Conservation (phyloP, 768 basidiomycete species). For the Aureoboletus auriporus region DNA sequence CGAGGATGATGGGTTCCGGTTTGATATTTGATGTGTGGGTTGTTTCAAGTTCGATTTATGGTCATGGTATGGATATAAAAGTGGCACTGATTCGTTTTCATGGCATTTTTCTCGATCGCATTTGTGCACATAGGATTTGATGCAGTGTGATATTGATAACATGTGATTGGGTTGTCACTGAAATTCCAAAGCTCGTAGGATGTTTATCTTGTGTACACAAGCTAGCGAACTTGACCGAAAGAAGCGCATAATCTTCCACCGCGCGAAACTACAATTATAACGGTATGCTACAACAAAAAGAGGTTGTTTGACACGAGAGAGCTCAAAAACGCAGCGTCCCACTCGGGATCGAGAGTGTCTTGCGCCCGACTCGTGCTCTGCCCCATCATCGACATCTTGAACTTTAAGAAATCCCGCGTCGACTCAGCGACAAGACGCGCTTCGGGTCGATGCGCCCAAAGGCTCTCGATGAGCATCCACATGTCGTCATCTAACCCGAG, state of each 20-base stretch:
- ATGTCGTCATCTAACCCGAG: slow-evolving; percentile 28
- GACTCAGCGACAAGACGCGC: slow-evolving; percentile 24
- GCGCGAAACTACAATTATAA: too few species aligned
- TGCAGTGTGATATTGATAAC: neutral
- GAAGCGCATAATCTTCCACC: too few species aligned
- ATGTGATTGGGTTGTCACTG: neutral
- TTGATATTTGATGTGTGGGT: slow-evolving; percentile 15
- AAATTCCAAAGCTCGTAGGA: neutral
- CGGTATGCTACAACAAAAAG: slow-evolving; percentile 10
- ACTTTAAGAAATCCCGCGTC: slow-evolving; percentile 17
- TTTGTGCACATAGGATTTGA: slow-evolving; percentile 12
- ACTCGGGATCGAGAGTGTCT: slow-evolving; percentile 23
- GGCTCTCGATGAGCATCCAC: slow-evolving; percentile 27
- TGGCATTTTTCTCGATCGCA: slow-evolving; percentile 6
- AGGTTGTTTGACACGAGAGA: slow-evolving; percentile 6
- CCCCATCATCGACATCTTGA: slow-evolving; percentile 10
- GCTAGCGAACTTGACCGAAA: too few species aligned
- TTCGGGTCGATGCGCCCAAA: slow-evolving; percentile 27
- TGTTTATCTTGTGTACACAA: too few species aligned
- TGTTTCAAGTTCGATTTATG: slow-evolving; percentile 11
- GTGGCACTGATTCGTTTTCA: slow-evolving; percentile 3
- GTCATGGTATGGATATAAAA: slow-evolving; percentile 5
- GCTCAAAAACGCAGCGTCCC: slow-evolving; percentile 23
- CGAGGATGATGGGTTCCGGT: slow-evolving; percentile 28
- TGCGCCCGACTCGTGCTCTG: neutral